phyloP scores from a whole-genome alignment of 192 early-diverging fungal genomes.

The Allomyces javanicus region DNA sequence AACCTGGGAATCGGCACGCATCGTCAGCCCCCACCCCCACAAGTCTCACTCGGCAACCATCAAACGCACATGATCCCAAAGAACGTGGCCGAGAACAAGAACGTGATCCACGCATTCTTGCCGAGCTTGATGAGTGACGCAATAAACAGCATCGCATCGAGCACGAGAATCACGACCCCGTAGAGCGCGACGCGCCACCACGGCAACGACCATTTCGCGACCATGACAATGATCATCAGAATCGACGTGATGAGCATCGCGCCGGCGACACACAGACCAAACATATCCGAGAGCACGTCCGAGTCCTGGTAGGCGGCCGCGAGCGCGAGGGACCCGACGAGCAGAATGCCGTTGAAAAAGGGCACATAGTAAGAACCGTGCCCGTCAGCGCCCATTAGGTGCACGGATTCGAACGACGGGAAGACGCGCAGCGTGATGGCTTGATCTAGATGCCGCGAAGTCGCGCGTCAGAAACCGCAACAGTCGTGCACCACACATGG shows the following conservation, averaged over 20 bases:
- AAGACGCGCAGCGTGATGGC: not conserved
- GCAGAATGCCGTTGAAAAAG: not conserved
- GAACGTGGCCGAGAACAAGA: not conserved
- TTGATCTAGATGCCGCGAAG: not conserved
- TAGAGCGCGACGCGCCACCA: not conserved
- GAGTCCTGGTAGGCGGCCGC: not conserved
- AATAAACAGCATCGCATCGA: not conserved
- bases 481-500: no score
- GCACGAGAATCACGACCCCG: not conserved
- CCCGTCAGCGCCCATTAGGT: not conserved
- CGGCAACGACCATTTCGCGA: not conserved
- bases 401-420: not conserved
- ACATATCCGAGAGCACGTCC: not conserved
- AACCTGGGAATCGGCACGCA: not conserved
- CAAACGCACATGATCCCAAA: not conserved
- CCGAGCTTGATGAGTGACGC: not conserved
- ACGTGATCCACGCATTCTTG: not conserved
- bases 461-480: no score
- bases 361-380: not conserved
- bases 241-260: not conserved
- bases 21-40: no score
- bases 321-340: not conserved
- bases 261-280: not conserved
- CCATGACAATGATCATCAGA: not conserved
- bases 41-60: no score